Evolutionary conservation across 164 flowering plant species (phyloP).

Genomic region (Piper betle): DNA sequence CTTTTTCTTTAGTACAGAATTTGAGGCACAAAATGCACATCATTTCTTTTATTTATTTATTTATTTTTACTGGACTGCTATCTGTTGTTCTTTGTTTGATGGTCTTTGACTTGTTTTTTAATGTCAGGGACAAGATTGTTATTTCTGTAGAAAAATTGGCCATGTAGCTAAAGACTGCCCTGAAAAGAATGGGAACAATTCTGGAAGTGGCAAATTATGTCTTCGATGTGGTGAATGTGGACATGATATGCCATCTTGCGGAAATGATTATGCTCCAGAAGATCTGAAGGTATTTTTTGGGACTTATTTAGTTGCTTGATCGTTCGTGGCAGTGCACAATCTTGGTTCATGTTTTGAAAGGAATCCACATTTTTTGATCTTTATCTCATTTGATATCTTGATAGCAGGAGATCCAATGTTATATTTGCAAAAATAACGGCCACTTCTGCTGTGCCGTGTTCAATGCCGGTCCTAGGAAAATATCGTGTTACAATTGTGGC

Average conservation of each 20-base stretch:
- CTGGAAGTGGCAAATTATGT: no score
- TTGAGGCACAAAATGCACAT: slow-evolving; percentile 53
- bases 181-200: no score
- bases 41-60: no score
- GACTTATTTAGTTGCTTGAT: neutral
- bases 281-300: slow-evolving; percentile 25
- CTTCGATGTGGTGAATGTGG: no score
- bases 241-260: no score
- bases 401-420: slow-evolving; percentile 70
- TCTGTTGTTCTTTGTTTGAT: no score
- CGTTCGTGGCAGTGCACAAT: neutral
- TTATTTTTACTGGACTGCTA: no score
- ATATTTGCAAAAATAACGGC: slow-evolving; percentile 57
- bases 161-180: no score
- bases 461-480: slow-evolving; percentile 21
- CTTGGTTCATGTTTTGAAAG: neutral
- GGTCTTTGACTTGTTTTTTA: no score
- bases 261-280: no score
- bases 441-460: slow-evolving; percentile 60
- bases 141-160: no score
- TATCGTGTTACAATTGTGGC: slow-evolving; percentile 90
- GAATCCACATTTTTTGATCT: neutral
- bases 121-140: no score
- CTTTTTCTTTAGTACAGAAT: slow-evolving; percentile 32
- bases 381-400: neutral